Conservation (phyloP, 1,284 basidiomycete species). For the Sparassis latifolia region DNA sequence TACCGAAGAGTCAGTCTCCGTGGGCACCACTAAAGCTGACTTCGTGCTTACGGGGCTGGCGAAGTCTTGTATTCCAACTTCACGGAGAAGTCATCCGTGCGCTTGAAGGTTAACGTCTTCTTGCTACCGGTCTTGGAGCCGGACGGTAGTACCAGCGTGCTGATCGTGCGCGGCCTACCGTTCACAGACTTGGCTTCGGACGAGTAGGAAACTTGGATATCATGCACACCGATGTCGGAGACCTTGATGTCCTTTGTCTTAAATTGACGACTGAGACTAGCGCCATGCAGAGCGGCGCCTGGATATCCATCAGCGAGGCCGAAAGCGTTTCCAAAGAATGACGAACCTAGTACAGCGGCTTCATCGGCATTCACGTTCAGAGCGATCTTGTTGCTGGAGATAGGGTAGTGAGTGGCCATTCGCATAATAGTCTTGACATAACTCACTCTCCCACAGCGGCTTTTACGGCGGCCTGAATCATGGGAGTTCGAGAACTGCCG, state of each 20-base stretch:
- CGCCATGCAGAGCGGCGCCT: constrained; percentile 89
- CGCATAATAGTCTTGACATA: background rate
- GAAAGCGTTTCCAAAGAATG: background rate
- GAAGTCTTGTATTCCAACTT: constrained; percentile 64
- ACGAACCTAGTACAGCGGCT: constrained; percentile 80
- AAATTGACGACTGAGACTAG: constrained; percentile 85
- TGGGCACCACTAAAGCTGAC: background rate
- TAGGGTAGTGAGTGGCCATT: constrained; percentile 7
- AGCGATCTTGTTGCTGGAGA: constrained; percentile 68
- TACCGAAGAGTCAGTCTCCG: constrained; percentile 19
- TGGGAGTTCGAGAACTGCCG: constrained; percentile 85
- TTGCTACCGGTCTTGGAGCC: constrained; percentile 72
- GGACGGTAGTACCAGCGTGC: constrained; percentile 67
- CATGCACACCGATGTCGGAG: constrained; percentile 64
- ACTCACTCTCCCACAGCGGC: constrained; percentile 70
- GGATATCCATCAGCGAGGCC: background rate
- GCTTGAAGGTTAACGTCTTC: constrained; percentile 80
- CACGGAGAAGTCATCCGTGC: constrained; percentile 73
- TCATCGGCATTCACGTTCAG: constrained; percentile 97
- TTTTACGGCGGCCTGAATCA: constrained; percentile 82
- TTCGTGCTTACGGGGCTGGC: constrained; percentile 45
- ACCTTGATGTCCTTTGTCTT: constrained; percentile 94
- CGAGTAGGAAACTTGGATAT: constrained; percentile 73
- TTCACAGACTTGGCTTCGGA: constrained; percentile 47
- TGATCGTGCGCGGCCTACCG: constrained; percentile 60